A percentile compares a stretch with the other conserved stretches of the same genome.
Conservation (phyloP, 2,329 filamentous ascomycete genomes). For the Trematosphaeria pertusa region DNA sequence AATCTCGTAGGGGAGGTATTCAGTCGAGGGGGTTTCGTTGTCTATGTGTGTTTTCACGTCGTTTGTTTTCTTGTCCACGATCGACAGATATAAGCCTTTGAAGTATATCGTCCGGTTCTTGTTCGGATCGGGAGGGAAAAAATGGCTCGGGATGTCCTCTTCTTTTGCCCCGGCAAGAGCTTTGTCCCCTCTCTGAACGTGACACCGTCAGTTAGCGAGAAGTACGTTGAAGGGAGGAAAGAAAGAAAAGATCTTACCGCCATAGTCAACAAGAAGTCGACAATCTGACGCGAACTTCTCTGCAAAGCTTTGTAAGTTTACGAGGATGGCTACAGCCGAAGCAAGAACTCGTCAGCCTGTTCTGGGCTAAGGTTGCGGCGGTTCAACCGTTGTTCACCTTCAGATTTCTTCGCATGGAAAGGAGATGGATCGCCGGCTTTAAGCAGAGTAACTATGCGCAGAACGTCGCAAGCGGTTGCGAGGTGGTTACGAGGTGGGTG, state of each 20-base stretch:
- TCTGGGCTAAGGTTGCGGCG: too few relatives aligned
- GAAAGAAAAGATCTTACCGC: neutral
- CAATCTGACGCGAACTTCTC: too few relatives aligned
- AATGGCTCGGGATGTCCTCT: neutral
- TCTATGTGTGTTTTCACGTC: slow-evolving; percentile 2
- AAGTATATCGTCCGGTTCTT: slow-evolving; percentile 3
- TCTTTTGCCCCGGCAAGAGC: neutral
- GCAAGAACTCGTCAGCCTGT: too few relatives aligned
- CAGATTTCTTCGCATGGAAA: too few relatives aligned
- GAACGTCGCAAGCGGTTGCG: too few relatives aligned
- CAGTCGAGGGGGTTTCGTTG: slow-evolving; percentile 3
- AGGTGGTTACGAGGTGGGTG: too few relatives aligned
- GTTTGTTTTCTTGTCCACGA: slow-evolving; percentile 5
- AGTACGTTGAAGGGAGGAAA: neutral
- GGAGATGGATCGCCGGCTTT: too few relatives aligned
- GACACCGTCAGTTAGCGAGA: neutral
- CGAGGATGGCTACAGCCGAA: too few relatives aligned
- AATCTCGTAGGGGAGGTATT: slow-evolving; percentile 5
- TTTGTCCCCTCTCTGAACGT: slow-evolving; percentile 1
- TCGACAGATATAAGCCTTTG: slow-evolving; percentile 7
- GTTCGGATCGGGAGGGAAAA: neutral
- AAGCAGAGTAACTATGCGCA: too few relatives aligned
- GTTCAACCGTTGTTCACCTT: too few relatives aligned
- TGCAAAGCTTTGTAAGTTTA: too few relatives aligned
- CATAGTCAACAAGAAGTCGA: neutral